These are phyloP conservation scores for Elsinoe fawcettii DNA, from an alignment of 2,329 filamentous ascomycete genomes.

Conservation along the genomic window DNA sequence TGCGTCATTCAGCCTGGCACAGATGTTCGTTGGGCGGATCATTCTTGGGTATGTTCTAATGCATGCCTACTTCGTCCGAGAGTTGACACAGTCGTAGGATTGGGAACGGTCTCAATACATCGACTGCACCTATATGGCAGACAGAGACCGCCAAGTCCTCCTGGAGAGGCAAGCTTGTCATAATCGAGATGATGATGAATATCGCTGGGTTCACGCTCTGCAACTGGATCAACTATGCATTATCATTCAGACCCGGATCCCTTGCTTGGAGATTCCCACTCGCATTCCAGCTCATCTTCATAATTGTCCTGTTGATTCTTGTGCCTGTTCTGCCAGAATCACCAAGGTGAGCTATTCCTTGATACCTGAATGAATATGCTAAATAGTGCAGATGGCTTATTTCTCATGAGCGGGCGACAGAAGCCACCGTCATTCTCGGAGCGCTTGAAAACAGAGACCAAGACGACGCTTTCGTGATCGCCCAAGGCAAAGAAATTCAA, in stretches of 20 bases:
- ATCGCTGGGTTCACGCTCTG: conserved; percentile 43
- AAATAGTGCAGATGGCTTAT: too few relatives aligned
- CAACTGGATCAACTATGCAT: conserved; percentile 43
- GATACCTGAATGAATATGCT: too few relatives aligned
- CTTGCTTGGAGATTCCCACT: conserved; percentile 48
- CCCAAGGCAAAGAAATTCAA: conserved; percentile 45
- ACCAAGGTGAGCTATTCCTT: too few relatives aligned
- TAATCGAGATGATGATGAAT: conserved; percentile 47
- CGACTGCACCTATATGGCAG: conserved; percentile 47
- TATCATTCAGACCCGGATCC: conserved; percentile 30
- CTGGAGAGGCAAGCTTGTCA: conserved; percentile 44
- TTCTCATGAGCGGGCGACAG: conserved; percentile 47
- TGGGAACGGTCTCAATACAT: conserved; percentile 47
- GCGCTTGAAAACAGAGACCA: conserved; percentile 42
- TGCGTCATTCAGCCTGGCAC: conserved; percentile 35
- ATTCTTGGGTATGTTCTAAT: too few relatives aligned
- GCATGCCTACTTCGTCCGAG: too few relatives aligned
- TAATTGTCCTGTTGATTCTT: conserved; percentile 40
- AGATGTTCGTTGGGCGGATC: conserved; percentile 46
- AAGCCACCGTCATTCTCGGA: conserved; percentile 41
- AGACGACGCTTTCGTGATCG: conserved; percentile 38
- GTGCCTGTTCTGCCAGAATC: conserved; percentile 47
- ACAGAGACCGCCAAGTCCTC: conserved; percentile 46
- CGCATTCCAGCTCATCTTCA: conserved; percentile 48
- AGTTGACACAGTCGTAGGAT: too few relatives aligned